Conservation (phyloP, 768 basidiomycete species). For the Solioccasus polychromus region DNA sequence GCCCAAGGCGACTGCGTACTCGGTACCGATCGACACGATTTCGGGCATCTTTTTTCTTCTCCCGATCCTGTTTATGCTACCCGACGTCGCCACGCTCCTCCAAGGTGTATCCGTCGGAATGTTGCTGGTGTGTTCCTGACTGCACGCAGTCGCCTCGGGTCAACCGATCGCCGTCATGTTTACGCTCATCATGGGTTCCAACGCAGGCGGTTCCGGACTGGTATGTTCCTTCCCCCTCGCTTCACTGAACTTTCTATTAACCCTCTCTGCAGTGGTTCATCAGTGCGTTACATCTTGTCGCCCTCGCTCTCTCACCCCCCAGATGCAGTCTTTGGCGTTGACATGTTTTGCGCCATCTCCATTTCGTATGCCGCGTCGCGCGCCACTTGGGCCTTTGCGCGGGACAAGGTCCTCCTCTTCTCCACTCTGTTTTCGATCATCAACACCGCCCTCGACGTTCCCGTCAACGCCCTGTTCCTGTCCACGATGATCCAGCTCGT, state of each 20-base stretch:
- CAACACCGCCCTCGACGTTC: slow-evolving; percentile 43
- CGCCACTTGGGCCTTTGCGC: slow-evolving; percentile 69
- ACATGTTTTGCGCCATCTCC: slow-evolving; percentile 63
- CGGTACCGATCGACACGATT: slow-evolving; percentile 50
- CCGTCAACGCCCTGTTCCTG: slow-evolving; percentile 58
- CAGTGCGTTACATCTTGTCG: slow-evolving; percentile 35
- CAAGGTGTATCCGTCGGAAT: too few species aligned
- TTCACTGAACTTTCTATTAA: not conserved
- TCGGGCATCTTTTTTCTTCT: slow-evolving; percentile 55
- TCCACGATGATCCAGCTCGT: slow-evolving; percentile 56
- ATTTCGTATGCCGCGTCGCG: slow-evolving; percentile 66
- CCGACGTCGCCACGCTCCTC: slow-evolving; percentile 51
- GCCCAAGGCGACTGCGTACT: slow-evolving; percentile 53
- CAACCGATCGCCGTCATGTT: slow-evolving; percentile 66
- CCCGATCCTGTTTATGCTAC: slow-evolving; percentile 63
- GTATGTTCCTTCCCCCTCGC: slow-evolving; percentile 31
- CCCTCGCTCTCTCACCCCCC: not conserved
- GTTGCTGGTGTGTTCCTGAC: too few species aligned
- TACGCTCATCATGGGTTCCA: slow-evolving; percentile 58
- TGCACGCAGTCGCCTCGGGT: too few species aligned
- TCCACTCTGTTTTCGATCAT: slow-evolving; percentile 47
- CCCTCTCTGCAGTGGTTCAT: slow-evolving; percentile 38
- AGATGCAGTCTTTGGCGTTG: slow-evolving; percentile 47
- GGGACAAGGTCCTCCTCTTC: slow-evolving; percentile 63
- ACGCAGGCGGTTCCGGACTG: slow-evolving; percentile 60